phyloP scores from a whole-genome alignment of 139 green algal genomes.

The Bryopsis sp. region DNA sequence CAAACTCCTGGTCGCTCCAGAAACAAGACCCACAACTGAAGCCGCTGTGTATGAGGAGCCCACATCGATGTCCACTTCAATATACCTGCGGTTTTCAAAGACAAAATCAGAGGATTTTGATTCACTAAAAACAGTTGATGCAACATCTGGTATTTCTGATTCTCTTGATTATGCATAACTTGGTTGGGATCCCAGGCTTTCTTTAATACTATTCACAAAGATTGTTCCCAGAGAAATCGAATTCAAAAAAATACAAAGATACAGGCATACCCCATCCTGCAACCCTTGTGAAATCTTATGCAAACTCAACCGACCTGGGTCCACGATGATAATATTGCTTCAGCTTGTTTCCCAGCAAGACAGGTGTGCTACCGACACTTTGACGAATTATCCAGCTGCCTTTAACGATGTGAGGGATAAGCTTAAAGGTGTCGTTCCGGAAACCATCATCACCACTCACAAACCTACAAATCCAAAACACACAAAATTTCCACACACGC shows the following conservation, averaged over 20 bases:
- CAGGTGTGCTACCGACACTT: slow-evolving; percentile 51
- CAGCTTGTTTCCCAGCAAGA: slow-evolving; percentile 59
- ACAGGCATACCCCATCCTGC: too few species aligned
- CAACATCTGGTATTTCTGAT: too few species aligned
- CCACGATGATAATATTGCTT: slow-evolving; percentile 44
- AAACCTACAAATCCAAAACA: slow-evolving; percentile 4
- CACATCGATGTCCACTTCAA: slow-evolving; percentile 50
- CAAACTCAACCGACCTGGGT: too few species aligned
- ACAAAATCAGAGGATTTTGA: too few species aligned
- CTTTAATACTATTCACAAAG: too few species aligned
- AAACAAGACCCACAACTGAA: slow-evolving; percentile 30
- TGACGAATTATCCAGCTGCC: slow-evolving; percentile 61
- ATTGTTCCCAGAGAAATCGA: too few species aligned
- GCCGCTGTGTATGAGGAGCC: slow-evolving; percentile 34
- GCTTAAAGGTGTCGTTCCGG: slow-evolving; percentile 47
- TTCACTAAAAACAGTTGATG: too few species aligned
- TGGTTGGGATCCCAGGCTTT: too few species aligned
- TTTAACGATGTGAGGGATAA: slow-evolving; percentile 51
- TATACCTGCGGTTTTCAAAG: slow-evolving; percentile 29
- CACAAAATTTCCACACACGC: too few species aligned
- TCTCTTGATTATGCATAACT: too few species aligned
- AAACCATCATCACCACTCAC: slow-evolving; percentile 29
- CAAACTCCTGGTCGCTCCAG: slow-evolving; percentile 37
- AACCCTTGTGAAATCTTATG: too few species aligned
- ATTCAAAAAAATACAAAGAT: too few species aligned